These are phyloP conservation scores for Capsicum chinense DNA, from an alignment of 257 asterid species.

Conservation along the genomic window DNA sequence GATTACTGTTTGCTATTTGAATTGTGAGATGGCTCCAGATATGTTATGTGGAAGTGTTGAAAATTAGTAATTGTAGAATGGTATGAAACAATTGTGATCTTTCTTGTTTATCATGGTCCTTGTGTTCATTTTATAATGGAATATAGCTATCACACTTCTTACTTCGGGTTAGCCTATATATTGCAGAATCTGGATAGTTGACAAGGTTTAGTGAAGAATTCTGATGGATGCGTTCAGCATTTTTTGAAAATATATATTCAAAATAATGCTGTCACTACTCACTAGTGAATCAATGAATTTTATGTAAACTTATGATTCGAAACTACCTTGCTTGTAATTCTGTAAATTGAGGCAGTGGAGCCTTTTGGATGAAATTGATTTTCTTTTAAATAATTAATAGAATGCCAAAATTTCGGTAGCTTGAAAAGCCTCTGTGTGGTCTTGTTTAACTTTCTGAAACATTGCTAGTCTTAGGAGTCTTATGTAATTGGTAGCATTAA, in stretches of 20 bases:
- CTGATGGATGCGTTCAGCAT: background rate
- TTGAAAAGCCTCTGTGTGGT: background rate
- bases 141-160: background rate
- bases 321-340: background rate
- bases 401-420: background rate
- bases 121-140: conserved; percentile 21
- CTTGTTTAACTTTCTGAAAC: background rate
- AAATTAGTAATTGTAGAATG: background rate
- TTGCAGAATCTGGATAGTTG: background rate
- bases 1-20: background rate
- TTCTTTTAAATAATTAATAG: background rate
- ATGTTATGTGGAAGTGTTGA: background rate
- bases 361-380: background rate
- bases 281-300: background rate
- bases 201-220: background rate
- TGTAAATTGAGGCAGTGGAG: background rate
- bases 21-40: background rate
- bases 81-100: background rate
- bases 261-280: background rate
- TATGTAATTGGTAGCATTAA: background rate
- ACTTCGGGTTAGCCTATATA: background rate
- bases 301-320: background rate
- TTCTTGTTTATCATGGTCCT: background rate
- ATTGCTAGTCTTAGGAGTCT: background rate
- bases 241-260: background rate